Conservation (phyloP, 495 filamentous ascomycete species). For the Penicillium atrosanguineum region DNA sequence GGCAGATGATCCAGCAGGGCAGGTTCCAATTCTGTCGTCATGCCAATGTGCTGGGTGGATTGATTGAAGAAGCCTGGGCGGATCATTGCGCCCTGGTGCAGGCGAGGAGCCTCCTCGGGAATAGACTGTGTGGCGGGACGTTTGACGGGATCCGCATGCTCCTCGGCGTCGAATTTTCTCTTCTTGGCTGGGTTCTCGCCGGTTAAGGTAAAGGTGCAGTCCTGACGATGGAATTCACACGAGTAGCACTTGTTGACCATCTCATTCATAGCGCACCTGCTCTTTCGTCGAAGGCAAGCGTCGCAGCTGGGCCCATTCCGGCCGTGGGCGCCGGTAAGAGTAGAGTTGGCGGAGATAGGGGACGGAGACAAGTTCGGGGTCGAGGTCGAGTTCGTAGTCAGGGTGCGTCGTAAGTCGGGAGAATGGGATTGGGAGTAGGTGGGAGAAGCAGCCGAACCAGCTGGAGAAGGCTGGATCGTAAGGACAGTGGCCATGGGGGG, state of each 20-base stretch:
- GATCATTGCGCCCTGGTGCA: slow-evolving; percentile 28
- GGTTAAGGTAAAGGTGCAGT: slow-evolving; percentile 49
- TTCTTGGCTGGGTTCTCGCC: slow-evolving; percentile 67
- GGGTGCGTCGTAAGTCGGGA: slow-evolving; percentile 27
- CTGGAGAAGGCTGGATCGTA: slow-evolving; percentile 44
- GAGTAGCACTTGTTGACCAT: slow-evolving; percentile 52
- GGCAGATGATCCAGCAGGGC: slow-evolving; percentile 47
- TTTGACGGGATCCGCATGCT: slow-evolving; percentile 39
- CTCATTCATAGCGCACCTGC: slow-evolving; percentile 83
- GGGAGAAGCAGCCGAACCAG: slow-evolving; percentile 19
- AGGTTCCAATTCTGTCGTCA: slow-evolving; percentile 54
- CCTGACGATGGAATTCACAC: slow-evolving; percentile 53
- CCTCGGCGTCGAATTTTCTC: slow-evolving; percentile 56
- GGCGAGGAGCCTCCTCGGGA: slow-evolving; percentile 28
- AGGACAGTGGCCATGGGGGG: slow-evolving; percentile 44
- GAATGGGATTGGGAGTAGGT: slow-evolving; percentile 28
- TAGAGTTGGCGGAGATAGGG: slow-evolving; percentile 26
- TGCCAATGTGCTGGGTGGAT: slow-evolving; percentile 49
- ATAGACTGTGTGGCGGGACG: slow-evolving; percentile 29
- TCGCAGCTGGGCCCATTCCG: slow-evolving; percentile 63
- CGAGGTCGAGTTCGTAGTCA: slow-evolving; percentile 15
- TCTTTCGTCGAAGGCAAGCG: slow-evolving; percentile 80
- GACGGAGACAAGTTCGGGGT: slow-evolving; percentile 31
- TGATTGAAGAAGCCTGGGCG: slow-evolving; percentile 44
- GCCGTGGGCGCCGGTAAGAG: slow-evolving; percentile 24